These are phyloP conservation scores for Scenedesmus sp. DNA, from an alignment of 163 green algal genomes.

Conservation along the genomic window DNA sequence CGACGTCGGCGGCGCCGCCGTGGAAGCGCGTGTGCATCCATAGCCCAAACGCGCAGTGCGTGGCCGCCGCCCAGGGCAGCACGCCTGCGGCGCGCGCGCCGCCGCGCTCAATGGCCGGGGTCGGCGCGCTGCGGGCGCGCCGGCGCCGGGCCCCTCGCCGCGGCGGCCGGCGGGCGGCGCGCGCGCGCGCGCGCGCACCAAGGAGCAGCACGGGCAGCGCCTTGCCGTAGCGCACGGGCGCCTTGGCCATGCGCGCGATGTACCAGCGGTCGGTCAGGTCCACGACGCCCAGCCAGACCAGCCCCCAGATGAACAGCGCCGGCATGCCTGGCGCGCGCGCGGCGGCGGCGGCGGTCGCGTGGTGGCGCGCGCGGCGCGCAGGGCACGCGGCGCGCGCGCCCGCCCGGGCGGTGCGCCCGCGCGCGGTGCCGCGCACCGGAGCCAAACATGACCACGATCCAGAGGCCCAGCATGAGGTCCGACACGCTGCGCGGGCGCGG, in stretches of 20 bases:
- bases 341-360: too few relatives aligned
- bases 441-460: slow-evolving; percentile 59
- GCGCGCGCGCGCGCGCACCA: slow-evolving; percentile 47
- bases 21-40: slow-evolving; percentile 64
- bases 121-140: too few relatives aligned
- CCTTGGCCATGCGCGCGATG: slow-evolving; percentile 39
- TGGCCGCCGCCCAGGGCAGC: slow-evolving; percentile 50
- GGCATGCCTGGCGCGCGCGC: slow-evolving; percentile 55
- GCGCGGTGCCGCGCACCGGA: too few relatives aligned
- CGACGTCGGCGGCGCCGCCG: background rate
- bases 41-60: slow-evolving; percentile 55
- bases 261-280: slow-evolving; percentile 50
- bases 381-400: too few relatives aligned
- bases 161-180: too few relatives aligned
- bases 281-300: slow-evolving; percentile 43
- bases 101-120: too few relatives aligned
- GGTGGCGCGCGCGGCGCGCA: too few relatives aligned
- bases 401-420: too few relatives aligned
- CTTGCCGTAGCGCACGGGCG: slow-evolving; percentile 46
- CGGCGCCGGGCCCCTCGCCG: too few relatives aligned
- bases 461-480: slow-evolving; percentile 42
- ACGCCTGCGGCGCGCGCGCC: slow-evolving; percentile 42
- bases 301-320: slow-evolving; percentile 44
- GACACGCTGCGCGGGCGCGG: slow-evolving; percentile 35
- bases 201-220: slow-evolving; percentile 47